Base-by-base conservation (phyloP, 129 eudicot genomes). In the Flaveria sonorensis region DNA sequence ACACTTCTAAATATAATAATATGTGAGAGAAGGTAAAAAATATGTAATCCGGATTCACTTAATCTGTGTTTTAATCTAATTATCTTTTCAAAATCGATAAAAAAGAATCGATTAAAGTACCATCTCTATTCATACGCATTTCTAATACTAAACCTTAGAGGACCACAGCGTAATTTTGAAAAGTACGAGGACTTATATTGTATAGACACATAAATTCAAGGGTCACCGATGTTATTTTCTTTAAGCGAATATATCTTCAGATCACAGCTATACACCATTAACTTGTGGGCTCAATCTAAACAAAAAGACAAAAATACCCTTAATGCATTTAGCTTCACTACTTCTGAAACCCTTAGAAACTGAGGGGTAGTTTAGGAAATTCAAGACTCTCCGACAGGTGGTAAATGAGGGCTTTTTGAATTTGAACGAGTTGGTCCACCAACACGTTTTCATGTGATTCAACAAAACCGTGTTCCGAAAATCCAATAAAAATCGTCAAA, bases 351-450 rank as follows among this genome's bases (percentile, higher is more conserved):
- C 1, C 9, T n/a, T 53, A 56, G 51, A 53, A 36, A 56, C 55
- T 39, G 0, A 73, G 40, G 71, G 77, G 77, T 73, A 73, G 77
- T 56, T 56, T 73, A 10, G 71, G 71, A 2, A 66, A 66, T 1
- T 64, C 11, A 32, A 7, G 13, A 1, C 19, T 1, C 15, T 23
- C 67, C 55, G 77, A 73, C 77, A 73, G 53, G 68, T 73, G 77
- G 68, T 68, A 73, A 73, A 73, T 73, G 62, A 36, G 51, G 77
- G 8, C 68, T 73, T 73, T 72, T 73, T 72, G 77, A 72, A 72
- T 72, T 51, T 72, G 67, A 72, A 72, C 20, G 39, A 10, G 77
- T 63, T 72, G 77, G 67, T 55, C 67, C 68, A 73, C 68, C 53
- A 71, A 55, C 77, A 73, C 77, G 77, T 72, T 72, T 53, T 32